Conservation (phyloP, 2,329 filamentous ascomycete species). For the Nigrograna mackinnonii region DNA sequence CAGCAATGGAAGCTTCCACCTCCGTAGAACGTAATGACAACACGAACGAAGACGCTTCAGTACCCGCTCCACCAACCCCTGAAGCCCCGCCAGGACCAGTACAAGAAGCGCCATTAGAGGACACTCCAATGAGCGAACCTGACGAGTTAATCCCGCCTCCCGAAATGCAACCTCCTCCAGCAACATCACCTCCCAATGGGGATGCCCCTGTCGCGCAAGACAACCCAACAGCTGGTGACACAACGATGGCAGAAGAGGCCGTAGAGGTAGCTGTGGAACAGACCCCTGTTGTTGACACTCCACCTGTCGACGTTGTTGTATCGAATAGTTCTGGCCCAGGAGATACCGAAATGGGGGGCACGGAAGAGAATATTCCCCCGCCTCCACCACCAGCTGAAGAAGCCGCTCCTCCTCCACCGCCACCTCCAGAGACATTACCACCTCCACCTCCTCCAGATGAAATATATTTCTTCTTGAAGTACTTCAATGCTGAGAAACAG, state of each 20-base stretch:
- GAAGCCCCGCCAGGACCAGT: conserved; percentile 16
- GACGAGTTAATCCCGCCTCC: conserved; percentile 24
- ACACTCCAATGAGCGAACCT: conserved; percentile 44
- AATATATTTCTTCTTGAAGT: conserved; percentile 46
- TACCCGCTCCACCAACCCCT: conserved; percentile 8
- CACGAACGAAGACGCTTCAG: neutral
- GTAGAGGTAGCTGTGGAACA: conserved; percentile 12
- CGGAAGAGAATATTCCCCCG: conserved; percentile 29
- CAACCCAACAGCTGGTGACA: conserved; percentile 10
- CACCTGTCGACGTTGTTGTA: conserved; percentile 23
- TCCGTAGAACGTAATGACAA: neutral
- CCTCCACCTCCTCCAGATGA: conserved; percentile 26
- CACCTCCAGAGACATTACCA: conserved; percentile 5
- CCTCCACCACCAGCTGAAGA: conserved; percentile 23
- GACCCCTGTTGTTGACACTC: conserved; percentile 17
- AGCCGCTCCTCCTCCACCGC: conserved; percentile 14
- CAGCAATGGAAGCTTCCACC: neutral
- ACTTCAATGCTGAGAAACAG: conserved; percentile 41
- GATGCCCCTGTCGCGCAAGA: neutral
- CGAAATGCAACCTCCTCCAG: neutral
- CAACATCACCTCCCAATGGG: conserved; percentile 6
- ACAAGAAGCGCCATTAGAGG: conserved; percentile 21
- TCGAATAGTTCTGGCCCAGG: conserved; percentile 11
- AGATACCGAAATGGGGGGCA: conserved; percentile 43
- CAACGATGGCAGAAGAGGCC: conserved; percentile 25